Evolutionary conservation across 1,139 yeast species (phyloP).

Genomic region (Kurtzmaniella quercitrusa): DNA sequence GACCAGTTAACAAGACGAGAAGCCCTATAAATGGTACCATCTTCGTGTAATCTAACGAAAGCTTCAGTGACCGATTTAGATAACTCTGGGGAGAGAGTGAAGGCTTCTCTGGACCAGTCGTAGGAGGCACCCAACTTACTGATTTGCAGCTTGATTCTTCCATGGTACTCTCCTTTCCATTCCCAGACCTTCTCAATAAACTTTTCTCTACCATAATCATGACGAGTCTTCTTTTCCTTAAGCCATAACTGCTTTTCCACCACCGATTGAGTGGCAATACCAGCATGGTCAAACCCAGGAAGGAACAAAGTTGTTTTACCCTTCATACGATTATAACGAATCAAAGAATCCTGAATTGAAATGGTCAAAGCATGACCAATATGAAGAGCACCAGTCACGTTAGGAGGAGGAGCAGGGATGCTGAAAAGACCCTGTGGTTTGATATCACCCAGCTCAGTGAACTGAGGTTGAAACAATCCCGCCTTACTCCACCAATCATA

Average conservation of each 20-base stretch:
- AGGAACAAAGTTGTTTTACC: conserved; percentile 90
- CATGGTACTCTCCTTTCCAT: conserved; percentile 95
- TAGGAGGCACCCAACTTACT: conserved; percentile 91
- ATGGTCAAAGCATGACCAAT: conserved; percentile 98
- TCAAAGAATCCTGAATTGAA: conserved; percentile 88
- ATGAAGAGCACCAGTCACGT: conserved; percentile 97
- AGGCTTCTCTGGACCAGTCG: conserved; percentile 93
- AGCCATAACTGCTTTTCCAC: conserved; percentile 97
- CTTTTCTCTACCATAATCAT: conserved; percentile 90
- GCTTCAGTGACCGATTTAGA: conserved; percentile 86
- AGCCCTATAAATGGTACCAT: conserved; percentile 94
- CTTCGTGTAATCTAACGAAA: conserved; percentile 86
- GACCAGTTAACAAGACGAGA: conserved; percentile 95
- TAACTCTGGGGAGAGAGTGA: conserved; percentile 79
- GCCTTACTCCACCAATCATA: conserved; percentile 94
- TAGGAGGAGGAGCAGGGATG: conserved; percentile 98
- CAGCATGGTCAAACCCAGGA: conserved; percentile 99
- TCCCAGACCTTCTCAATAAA: conserved; percentile 92
- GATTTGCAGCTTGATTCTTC: conserved; percentile 78
- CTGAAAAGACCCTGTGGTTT: conserved; percentile 83
- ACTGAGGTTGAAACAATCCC: conserved; percentile 86
- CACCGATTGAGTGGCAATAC: conserved; percentile 97
- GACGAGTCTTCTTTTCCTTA: conserved; percentile 83
- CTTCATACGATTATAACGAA: conserved; percentile 94
- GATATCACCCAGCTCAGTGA: conserved; percentile 65